A percentile compares a stretch with the other conserved stretches of the same genome.
These are phyloP conservation scores for Gossypium ekmanianum DNA, from an alignment of 345 rosid genomes.

Conservation along the genomic window DNA sequence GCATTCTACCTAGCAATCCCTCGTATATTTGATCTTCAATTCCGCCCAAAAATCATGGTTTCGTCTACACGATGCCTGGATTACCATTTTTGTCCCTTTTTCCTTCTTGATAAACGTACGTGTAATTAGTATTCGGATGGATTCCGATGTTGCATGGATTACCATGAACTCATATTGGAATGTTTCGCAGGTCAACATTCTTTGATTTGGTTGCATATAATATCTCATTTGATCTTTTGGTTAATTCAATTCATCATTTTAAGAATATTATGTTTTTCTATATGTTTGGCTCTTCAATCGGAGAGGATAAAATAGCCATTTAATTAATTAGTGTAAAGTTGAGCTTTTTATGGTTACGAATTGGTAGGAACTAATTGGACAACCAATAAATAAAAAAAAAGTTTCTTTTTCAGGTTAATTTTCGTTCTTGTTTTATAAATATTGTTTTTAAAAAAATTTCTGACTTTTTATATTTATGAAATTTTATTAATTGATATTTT, in stretches of 20 bases:
- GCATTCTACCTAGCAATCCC: conserved; percentile 13
- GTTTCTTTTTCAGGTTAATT: too few relatives aligned
- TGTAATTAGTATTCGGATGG: conserved; percentile 22
- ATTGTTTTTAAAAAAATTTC: too few relatives aligned
- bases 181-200: conserved; percentile 19
- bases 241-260: conserved; percentile 1
- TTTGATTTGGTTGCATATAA: conserved; percentile 32
- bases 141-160: conserved; percentile 35
- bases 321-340: too few relatives aligned
- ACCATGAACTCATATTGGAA: not conserved
- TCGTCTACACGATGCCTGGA: conserved; percentile 12
- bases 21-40: conserved; percentile 4
- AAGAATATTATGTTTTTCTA: not conserved
- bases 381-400: too few relatives aligned
- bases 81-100: conserved; percentile 20
- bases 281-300: not conserved
- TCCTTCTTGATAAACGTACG: conserved; percentile 15
- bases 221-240: conserved; percentile 23
- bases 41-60: conserved; percentile 2
- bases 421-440: too few relatives aligned
- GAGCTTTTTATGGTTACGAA: too few relatives aligned
- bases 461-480: too few relatives aligned
- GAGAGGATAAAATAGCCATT: too few relatives aligned
- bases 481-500: too few relatives aligned
- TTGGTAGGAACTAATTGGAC: too few relatives aligned